Conservation (phyloP, 148 eudicot genomes). For the Salicornia ramosissima region DNA sequence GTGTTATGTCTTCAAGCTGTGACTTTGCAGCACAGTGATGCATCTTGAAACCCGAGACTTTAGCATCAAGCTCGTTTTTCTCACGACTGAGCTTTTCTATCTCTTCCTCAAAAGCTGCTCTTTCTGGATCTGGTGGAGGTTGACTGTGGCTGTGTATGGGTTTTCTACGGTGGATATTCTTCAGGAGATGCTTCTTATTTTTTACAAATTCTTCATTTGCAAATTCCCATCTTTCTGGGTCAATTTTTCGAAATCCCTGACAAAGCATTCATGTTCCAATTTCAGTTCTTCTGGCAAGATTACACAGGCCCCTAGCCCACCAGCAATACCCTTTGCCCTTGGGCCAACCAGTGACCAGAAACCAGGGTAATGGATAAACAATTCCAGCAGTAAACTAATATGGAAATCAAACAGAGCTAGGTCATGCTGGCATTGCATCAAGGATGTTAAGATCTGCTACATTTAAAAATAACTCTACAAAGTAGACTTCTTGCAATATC, state of each 20-base stretch:
- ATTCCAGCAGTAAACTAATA: background rate
- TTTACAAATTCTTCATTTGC: constrained; percentile 81
- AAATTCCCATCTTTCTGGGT: constrained; percentile 95
- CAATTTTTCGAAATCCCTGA: constrained; percentile 92
- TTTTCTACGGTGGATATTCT: constrained; percentile 85
- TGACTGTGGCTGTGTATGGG: constrained; percentile 95
- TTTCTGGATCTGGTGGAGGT: constrained; percentile 78
- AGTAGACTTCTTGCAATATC: too few species aligned
- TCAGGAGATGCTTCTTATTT: constrained; percentile 75
- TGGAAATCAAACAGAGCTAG: background rate
- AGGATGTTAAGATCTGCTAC: too few species aligned
- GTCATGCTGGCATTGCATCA: background rate
- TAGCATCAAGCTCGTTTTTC: constrained; percentile 54
- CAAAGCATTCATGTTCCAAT: constrained; percentile 4
- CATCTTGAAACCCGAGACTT: constrained; percentile 36
- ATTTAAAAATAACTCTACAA: too few species aligned
- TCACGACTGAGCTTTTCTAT: constrained; percentile 76
- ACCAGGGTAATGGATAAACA: background rate
- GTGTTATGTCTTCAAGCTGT: constrained; percentile 54
- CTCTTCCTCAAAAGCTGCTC: constrained; percentile 80
- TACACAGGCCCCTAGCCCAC: background rate
- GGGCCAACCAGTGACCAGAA: background rate
- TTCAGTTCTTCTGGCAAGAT: constrained; percentile 11
- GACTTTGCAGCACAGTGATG: constrained; percentile 53
- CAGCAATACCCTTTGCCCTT: background rate